A percentile compares a stretch with the other conserved stretches of the same genome.
Conservation (phyloP, 2,329 filamentous ascomycete genomes). For the Alternaria ventricosa region DNA sequence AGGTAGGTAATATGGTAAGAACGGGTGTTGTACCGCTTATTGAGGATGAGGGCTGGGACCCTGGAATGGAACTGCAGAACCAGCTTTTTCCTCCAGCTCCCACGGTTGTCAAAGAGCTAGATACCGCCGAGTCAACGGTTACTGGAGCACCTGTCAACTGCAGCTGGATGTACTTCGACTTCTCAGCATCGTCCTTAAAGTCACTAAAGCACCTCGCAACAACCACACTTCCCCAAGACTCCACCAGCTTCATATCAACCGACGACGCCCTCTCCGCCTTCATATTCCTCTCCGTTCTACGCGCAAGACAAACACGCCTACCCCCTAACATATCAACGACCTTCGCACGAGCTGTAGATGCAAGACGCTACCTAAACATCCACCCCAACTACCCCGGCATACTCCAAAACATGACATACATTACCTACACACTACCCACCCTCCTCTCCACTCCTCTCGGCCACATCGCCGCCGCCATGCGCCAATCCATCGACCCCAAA, state of each 20-base stretch:
- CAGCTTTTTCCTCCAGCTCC: conserved; percentile 35
- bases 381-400: conserved; percentile 57
- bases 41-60: conserved; percentile 40
- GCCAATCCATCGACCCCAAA: not conserved
- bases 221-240: conserved; percentile 20
- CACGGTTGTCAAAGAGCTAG: not conserved
- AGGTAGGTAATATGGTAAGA: conserved; percentile 52
- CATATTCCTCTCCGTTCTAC: conserved; percentile 57
- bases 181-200: conserved; percentile 48
- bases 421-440: conserved; percentile 37
- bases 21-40: conserved; percentile 51
- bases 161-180: conserved; percentile 57
- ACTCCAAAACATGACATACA: conserved; percentile 56
- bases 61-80: conserved; percentile 46
- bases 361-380: conserved; percentile 53
- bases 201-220: conserved; percentile 52
- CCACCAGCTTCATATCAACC: conserved; percentile 55
- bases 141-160: conserved; percentile 23
- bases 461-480: not conserved
- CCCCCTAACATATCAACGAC: conserved; percentile 25
- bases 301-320: conserved; percentile 51
- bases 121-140: not conserved
- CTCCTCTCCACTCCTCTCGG: conserved; percentile 41
- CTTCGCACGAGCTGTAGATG: conserved; percentile 59
- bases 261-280: conserved; percentile 62